phyloP scores from a whole-genome alignment of 1,139 yeast species.

The Kodamaea alishanica region DNA sequence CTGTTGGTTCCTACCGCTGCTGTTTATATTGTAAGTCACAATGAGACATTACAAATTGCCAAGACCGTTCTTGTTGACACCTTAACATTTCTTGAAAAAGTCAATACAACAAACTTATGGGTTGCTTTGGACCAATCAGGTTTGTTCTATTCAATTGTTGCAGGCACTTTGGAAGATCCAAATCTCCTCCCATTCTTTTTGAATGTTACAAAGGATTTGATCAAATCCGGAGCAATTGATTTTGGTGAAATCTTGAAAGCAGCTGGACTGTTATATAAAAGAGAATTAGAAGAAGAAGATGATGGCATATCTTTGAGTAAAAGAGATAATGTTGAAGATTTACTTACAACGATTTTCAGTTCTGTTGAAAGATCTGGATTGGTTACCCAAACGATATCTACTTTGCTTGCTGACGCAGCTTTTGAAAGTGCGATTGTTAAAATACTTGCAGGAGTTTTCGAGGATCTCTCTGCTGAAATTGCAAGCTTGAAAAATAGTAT shows the following conservation, averaged over 20 bases:
- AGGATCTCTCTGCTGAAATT: conserved; percentile 19
- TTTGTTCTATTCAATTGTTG: conserved; percentile 30
- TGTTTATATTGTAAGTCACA: conserved; percentile 25
- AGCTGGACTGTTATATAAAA: conserved; percentile 12
- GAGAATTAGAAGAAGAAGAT: background rate
- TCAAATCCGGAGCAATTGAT: conserved; percentile 20
- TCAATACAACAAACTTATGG: conserved; percentile 30
- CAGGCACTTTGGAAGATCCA: conserved; percentile 25
- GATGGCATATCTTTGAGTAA: conserved; percentile 9
- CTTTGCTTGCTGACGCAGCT: conserved; percentile 25
- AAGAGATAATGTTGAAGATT: conserved; percentile 35
- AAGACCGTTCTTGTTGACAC: conserved; percentile 18
- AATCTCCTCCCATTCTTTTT: conserved; percentile 28
- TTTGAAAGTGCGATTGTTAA: conserved; percentile 29
- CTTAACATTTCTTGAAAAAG: conserved; percentile 16
- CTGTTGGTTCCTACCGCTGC: conserved; percentile 26
- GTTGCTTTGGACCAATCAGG: conserved; percentile 34
- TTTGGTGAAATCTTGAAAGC: conserved; percentile 18
- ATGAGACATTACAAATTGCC: conserved; percentile 22
- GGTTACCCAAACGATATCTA: conserved; percentile 24
- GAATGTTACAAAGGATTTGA: conserved; percentile 20
- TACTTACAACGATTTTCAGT: conserved; percentile 29
- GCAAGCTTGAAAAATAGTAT: conserved; percentile 8
- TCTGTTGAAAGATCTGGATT: conserved; percentile 31
- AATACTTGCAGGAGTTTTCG: conserved; percentile 25